Conservation (phyloP, 345 rosid species). For the Clarkia xantiana region DNA sequence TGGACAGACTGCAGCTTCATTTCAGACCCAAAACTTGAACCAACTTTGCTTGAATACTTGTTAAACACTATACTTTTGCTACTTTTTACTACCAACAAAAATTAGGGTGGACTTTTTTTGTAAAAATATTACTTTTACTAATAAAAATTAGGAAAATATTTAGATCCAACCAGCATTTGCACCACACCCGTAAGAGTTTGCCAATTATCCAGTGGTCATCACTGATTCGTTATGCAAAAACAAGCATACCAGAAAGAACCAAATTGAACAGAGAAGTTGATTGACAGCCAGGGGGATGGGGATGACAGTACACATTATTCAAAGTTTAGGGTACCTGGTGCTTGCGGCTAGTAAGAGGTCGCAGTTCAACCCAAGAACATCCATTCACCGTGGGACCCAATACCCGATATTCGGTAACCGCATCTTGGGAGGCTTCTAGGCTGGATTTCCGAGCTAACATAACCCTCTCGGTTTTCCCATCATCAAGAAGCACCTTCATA, state of each 20-base stretch:
- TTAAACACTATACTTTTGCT: no score
- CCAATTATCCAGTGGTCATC: no score
- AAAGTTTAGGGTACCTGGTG: constrained; percentile 59
- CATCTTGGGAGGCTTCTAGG: constrained; percentile 69
- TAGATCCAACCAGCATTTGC: no score
- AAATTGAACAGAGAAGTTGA: background rate
- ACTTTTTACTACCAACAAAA: no score
- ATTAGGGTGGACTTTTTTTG: no score
- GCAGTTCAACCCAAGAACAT: constrained; percentile 78
- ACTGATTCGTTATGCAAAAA: no score
- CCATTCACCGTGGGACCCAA: constrained; percentile 85
- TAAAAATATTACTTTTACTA: no score
- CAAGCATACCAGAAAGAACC: background rate
- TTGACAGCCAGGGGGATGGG: background rate
- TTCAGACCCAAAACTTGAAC: no score
- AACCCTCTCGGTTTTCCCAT: constrained; percentile 83
- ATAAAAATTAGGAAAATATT: no score
- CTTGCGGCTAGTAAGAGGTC: constrained; percentile 67
- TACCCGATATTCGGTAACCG: constrained; percentile 69
- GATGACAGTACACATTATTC: background rate
- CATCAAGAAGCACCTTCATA: constrained; percentile 63
- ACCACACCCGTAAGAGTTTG: no score
- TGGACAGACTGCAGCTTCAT: no score
- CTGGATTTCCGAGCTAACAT: constrained; percentile 51
- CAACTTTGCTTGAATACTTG: no score